phyloP scores from a whole-genome alignment of 2,329 filamentous ascomycete species.

The Penicillium sp. region DNA sequence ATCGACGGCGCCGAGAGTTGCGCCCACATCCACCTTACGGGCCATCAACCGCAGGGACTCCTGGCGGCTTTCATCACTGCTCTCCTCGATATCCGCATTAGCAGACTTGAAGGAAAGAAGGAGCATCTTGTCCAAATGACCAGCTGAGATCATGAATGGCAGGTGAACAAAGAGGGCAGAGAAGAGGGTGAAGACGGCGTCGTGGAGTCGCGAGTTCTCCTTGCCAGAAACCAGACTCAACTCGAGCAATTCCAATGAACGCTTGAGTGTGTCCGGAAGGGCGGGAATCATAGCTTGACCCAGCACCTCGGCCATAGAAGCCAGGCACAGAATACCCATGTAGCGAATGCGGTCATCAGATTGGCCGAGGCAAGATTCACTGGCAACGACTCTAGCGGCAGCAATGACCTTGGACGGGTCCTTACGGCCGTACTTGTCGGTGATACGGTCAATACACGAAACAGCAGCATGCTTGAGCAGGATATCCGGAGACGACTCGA shows the following conservation, averaged over 20 bases:
- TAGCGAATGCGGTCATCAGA: conserved; percentile 69
- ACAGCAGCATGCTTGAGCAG: conserved; percentile 82
- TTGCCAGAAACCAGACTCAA: conserved; percentile 56
- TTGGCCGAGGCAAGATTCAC: conserved; percentile 72
- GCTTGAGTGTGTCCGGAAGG: conserved; percentile 71
- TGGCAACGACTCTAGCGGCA: conserved; percentile 73
- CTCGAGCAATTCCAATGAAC: conserved; percentile 68
- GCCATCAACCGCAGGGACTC: conserved; percentile 73
- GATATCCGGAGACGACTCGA: conserved; percentile 69
- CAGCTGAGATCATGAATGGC: conserved; percentile 81
- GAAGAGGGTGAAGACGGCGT: conserved; percentile 77
- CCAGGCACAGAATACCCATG: conserved; percentile 83
- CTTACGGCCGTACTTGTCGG: conserved; percentile 93
- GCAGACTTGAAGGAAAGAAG: conserved; percentile 71
- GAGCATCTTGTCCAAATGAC: conserved; percentile 70
- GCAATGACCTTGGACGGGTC: conserved; percentile 72
- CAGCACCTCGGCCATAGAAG: conserved; percentile 84
- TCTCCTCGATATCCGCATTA: conserved; percentile 57
- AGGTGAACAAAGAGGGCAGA: conserved; percentile 76
- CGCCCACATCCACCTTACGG: conserved; percentile 71
- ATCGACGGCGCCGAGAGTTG: conserved; percentile 70
- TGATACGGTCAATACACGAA: conserved; percentile 85
- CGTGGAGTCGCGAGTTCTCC: conserved; percentile 66
- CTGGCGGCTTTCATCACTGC: conserved; percentile 62
- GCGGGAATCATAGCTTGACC: conserved; percentile 82